phyloP scores from a whole-genome alignment of 768 basidiomycete genomes.

The Neoboletus brunneissimus region DNA sequence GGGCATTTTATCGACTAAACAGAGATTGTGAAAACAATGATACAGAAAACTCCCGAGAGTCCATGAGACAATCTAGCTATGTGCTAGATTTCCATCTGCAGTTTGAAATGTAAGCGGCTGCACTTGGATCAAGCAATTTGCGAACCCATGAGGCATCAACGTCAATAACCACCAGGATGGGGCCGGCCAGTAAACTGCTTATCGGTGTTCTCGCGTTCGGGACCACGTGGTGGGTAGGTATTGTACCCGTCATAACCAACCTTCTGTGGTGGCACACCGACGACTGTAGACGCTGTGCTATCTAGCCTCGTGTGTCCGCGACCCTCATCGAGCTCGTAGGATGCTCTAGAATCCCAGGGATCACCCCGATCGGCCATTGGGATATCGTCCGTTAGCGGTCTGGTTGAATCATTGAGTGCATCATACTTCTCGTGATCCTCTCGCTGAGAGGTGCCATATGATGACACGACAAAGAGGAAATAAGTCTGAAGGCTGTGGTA shows the following conservation, averaged over 20 bases:
- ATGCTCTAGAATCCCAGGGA: conserved; percentile 66
- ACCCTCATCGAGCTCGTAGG: conserved; percentile 37
- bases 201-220: conserved; percentile 33
- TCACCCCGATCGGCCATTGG: conserved; percentile 63
- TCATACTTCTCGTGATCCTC: conserved; percentile 82
- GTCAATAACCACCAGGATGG: conserved; percentile 47
- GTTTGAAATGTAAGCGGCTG: not conserved
- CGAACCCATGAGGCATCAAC: not conserved
- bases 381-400: conserved; percentile 55
- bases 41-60: conserved; percentile 10
- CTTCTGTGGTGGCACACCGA: conserved; percentile 47
- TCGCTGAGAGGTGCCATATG: conserved; percentile 71
- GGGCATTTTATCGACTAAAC: not conserved
- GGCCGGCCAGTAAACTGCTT: conserved; percentile 30
- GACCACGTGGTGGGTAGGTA: conserved; percentile 25
- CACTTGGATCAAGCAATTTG: not conserved
- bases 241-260: conserved; percentile 37
- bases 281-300: conserved; percentile 60
- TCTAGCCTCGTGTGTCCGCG: conserved; percentile 50
- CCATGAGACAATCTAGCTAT: conserved; percentile 3
- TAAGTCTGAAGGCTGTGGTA: conserved; percentile 42
- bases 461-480: conserved; percentile 46
- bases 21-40: not conserved
- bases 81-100: conserved; percentile 1
- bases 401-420: conserved; percentile 59